These are phyloP conservation scores for Hysterangium stoloniferum DNA, from an alignment of 768 basidiomycete species.

Conservation along the genomic window DNA sequence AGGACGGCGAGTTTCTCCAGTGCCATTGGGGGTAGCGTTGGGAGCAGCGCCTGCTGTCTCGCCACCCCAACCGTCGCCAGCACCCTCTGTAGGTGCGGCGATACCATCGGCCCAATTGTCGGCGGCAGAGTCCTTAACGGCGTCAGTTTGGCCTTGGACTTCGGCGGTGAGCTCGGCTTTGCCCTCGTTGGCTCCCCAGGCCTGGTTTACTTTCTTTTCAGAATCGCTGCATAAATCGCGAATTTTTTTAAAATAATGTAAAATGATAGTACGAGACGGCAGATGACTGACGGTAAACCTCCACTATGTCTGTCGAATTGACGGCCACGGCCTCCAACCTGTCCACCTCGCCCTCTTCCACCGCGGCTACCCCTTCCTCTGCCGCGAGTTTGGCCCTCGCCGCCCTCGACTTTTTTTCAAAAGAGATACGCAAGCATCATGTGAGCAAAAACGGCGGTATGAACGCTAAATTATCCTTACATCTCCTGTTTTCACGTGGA, in stretches of 20 bases:
- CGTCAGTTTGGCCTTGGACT: slow-evolving; percentile 65
- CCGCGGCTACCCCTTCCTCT: slow-evolving; percentile 37
- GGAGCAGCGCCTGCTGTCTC: slow-evolving; percentile 23
- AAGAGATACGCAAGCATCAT: slow-evolving; percentile 1
- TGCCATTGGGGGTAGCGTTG: slow-evolving; percentile 26
- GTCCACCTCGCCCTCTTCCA: slow-evolving; percentile 39
- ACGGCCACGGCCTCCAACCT: slow-evolving; percentile 55
- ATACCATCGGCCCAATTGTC: slow-evolving; percentile 28
- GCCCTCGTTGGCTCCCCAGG: slow-evolving; percentile 93
- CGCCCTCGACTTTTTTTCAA: slow-evolving; percentile 17
- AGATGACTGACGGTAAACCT: slow-evolving; percentile 63
- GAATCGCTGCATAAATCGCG: slow-evolving; percentile 58
- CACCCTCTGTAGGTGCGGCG: slow-evolving; percentile 20
- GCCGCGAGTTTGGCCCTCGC: slow-evolving; percentile 38
- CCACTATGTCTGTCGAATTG: slow-evolving; percentile 80
- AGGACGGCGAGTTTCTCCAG: slow-evolving; percentile 30
- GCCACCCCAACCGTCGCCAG: slow-evolving; percentile 25
- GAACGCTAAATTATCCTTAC: slow-evolving; percentile 1
- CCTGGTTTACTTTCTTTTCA: slow-evolving; percentile 89
- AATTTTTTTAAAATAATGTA: slow-evolving; percentile 2
- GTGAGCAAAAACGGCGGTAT: slow-evolving; percentile 3
- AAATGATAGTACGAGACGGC: neutral
- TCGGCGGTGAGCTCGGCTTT: slow-evolving; percentile 77
- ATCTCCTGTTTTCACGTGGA: slow-evolving; percentile 9
- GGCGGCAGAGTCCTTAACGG: slow-evolving; percentile 39